A percentile compares a stretch with the other conserved stretches of the same genome.
phyloP scores from a whole-genome alignment of 345 rosid species.

The Stellera chamaejasme region DNA sequence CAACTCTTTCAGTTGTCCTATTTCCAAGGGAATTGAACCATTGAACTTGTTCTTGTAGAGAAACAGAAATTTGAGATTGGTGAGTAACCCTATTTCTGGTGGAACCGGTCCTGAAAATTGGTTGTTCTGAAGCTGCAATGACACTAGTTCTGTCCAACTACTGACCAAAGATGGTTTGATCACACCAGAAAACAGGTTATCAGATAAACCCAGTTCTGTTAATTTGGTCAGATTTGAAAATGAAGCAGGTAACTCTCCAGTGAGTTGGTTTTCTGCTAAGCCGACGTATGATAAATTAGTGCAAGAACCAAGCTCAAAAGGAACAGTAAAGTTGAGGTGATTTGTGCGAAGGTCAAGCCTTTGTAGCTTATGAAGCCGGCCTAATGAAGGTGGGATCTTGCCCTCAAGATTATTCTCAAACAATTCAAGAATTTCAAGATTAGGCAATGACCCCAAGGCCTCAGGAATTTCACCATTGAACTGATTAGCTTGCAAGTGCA shows the following conservation, averaged over 20 bases:
- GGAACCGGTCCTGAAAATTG: constrained; percentile 40
- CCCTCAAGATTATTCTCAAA: constrained; percentile 37
- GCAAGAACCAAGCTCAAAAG: constrained; percentile 47
- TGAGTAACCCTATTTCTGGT: constrained; percentile 28
- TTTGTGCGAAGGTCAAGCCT: constrained; percentile 28
- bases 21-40: constrained; percentile 39
- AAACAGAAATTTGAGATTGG: constrained; percentile 23
- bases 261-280: constrained; percentile 39
- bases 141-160: constrained; percentile 38
- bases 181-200: constrained; percentile 36
- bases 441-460: constrained; percentile 27
- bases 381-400: constrained; percentile 43
- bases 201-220: constrained; percentile 25
- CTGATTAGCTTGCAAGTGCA: constrained; percentile 24
- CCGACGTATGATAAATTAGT: constrained; percentile 45
- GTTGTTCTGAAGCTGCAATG: constrained; percentile 50
- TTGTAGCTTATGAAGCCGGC: constrained; percentile 36
- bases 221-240: constrained; percentile 36
- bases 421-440: constrained; percentile 34
- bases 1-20: constrained; percentile 35
- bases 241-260: constrained; percentile 42
- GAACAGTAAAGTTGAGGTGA: constrained; percentile 42
- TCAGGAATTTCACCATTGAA: constrained; percentile 39
- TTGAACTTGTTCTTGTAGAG: constrained; percentile 36
- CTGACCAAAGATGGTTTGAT: constrained; percentile 30